Base-by-base conservation (phyloP, 1,139 yeast genomes). In the Wickerhamomyces sp. region DNA sequence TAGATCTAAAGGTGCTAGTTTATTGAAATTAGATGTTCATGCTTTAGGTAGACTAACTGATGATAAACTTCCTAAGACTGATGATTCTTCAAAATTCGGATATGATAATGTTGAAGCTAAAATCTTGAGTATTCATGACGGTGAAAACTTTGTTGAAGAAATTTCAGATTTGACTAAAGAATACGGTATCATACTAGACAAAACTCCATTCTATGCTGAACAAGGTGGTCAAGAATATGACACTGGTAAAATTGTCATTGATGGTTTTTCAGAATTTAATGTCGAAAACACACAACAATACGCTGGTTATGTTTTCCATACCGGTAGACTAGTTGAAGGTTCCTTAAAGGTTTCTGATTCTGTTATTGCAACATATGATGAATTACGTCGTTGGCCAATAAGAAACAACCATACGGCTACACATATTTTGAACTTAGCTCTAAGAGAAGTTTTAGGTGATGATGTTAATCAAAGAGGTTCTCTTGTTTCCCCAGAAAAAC, bases 171-270 rank as follows among this genome's bases (percentile, higher is more conserved):
- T 69, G 27, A 68, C 75, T 40, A 72, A 75, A 57, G 89, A 84
- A 63, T 71, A 78, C 54, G 99, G 99, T 64, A 69, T 93, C 46
- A 66, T 93, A 46, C 75, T 93, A 51, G 95, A 93, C 67, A 84
- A 79, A 67, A 87, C 98, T 34, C 94, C 95, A 63, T 89, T 93
- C 70, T 93, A 93, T 63, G 98, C 99, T 43, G 99, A 93, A 71
- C 95, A 88, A 70, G 99, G 99, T 79, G 99, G 99, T 62, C 99
- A 93, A 74, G 97, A 89, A 68, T 85, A 78, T 63, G 99, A 93
- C 65, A 86, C 95, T 39, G 99, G 99, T 68, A 86, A 80, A 66
- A 74, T 93, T 55, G 93, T 90, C 43, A 81, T 89, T 59, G 98
- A 90, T 61, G 97, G 95, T 43, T 72, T 71, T 56, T 74, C 90